Evolutionary conservation across 2,329 filamentous ascomycete species (phyloP).

Genomic region (Leptographium radiaticola): DNA sequence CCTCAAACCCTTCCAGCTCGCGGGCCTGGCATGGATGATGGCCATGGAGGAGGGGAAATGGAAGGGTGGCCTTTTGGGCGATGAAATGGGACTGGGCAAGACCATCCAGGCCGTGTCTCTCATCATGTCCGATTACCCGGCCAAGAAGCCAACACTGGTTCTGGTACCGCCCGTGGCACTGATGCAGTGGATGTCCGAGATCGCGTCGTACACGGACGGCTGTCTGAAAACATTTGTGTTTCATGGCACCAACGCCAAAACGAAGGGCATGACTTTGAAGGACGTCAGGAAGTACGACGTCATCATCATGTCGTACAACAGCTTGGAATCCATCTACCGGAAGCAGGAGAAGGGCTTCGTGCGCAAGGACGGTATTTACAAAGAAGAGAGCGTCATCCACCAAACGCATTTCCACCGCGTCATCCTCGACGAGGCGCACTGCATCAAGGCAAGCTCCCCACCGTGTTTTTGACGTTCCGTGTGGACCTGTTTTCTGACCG

Average conservation of each 20-base stretch:
- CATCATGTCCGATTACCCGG: slow-evolving; percentile 94
- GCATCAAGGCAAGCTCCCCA: slow-evolving; percentile 53
- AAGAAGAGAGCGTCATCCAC: slow-evolving; percentile 71
- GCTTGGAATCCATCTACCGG: slow-evolving; percentile 80
- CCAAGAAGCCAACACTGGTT: slow-evolving; percentile 69
- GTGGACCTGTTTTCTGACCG: not conserved
- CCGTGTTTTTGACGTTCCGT: not conserved
- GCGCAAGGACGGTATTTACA: slow-evolving; percentile 66
- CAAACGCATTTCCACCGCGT: slow-evolving; percentile 77
- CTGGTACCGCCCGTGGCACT: slow-evolving; percentile 85
- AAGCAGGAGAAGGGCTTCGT: slow-evolving; percentile 87
- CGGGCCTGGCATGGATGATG: slow-evolving; percentile 90
- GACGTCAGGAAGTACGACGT: slow-evolving; percentile 78
- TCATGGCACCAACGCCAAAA: slow-evolving; percentile 74
- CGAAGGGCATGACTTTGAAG: slow-evolving; percentile 61
- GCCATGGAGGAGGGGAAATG: slow-evolving; percentile 77
- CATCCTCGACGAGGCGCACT: slow-evolving; percentile 77
- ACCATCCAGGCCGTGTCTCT: slow-evolving; percentile 96
- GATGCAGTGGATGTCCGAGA: slow-evolving; percentile 88
- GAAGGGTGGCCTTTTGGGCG: slow-evolving; percentile 81
- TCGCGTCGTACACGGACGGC: slow-evolving; percentile 70
- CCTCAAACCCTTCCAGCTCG: slow-evolving; percentile 85
- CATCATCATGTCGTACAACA: slow-evolving; percentile 94
- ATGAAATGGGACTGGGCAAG: slow-evolving; percentile 98
- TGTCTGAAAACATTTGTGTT: slow-evolving; percentile 83